Base-by-base conservation (phyloP, 148 eudicot genomes). In the Diospyros kaki region DNA sequence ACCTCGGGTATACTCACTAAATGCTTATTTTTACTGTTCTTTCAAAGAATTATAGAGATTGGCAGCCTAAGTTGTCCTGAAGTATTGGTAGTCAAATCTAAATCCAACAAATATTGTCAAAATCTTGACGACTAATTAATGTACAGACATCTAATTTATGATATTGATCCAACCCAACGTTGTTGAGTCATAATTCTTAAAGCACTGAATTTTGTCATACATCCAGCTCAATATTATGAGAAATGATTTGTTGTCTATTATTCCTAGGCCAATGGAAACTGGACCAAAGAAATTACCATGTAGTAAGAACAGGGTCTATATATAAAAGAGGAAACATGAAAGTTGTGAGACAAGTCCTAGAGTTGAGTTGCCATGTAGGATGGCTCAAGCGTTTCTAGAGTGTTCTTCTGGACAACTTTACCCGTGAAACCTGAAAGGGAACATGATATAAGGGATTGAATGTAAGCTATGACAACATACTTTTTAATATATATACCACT, bases 1-100 rank as follows among this genome's bases (percentile, higher is more conserved):
- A 92, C 84, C 74, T 88, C 41, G 99, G 99, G 99, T 95, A 83
- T 45, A 5, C 73, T 73, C 60, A 53, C 2, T 72, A 44, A 67
- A 52, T 9, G 65, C 38, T 28, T 56, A 4, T 43, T 46, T 71
- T 69, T 2, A 6, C 65, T 64, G 52, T 43, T 28, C 38, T 58
- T 76, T 40, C 2, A 51, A 6, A 10, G 52, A 48, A 4, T 69
- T 55, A 18, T 44, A 67, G 48, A 67, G 8, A 15, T 66, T 5
- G 38, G 66, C 39, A n/a, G 44, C 69, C 39, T 51, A 52, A n/a
- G 9, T 54, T 64, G 43, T 45, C 56, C 28, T 71, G 28, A 40
- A 9, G 18, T 60, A 9, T 17, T 13, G 0, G 1, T 73, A 7
- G 18, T 13, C 8, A 3, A 45, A 58, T 4, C 44, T 38, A 38